Conservation (phyloP, 441 rosid species). For the Eruca vesicaria region DNA sequence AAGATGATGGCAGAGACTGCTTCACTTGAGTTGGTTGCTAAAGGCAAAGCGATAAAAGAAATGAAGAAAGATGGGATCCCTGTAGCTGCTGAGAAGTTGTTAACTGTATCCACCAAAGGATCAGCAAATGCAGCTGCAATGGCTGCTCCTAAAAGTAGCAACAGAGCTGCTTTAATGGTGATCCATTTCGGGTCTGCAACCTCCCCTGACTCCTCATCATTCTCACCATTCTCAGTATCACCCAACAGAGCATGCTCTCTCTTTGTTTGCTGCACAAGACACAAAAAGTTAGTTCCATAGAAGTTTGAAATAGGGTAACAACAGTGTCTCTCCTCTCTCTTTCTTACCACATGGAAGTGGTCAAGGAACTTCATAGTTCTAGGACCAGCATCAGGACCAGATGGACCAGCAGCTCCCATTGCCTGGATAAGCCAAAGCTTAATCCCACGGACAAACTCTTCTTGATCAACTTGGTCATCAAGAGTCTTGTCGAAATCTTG, state of each 20-base stretch:
- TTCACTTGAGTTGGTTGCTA: slow-evolving; percentile 97
- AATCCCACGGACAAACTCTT: slow-evolving; percentile 65
- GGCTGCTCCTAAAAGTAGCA: slow-evolving; percentile 66
- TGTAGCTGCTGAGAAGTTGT: slow-evolving; percentile 82
- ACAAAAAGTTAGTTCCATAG: background rate
- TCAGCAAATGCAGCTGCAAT: slow-evolving; percentile 96
- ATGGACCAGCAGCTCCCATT: slow-evolving; percentile 37
- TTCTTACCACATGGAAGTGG: slow-evolving; percentile 52
- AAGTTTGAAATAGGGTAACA: background rate
- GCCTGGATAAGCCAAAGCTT: slow-evolving; percentile 64
- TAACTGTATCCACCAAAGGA: slow-evolving; percentile 87
- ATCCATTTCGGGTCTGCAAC: slow-evolving; percentile 51
- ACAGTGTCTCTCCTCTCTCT: too few relatives aligned
- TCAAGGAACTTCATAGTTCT: slow-evolving; percentile 48
- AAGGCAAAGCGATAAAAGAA: slow-evolving; percentile 84
- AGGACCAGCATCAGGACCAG: slow-evolving; percentile 48
- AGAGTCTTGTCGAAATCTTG: slow-evolving; percentile 65
- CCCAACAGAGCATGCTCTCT: slow-evolving; percentile 56
- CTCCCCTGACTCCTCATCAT: slow-evolving; percentile 47
- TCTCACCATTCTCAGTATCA: slow-evolving; percentile 34
- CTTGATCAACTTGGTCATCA: slow-evolving; percentile 43
- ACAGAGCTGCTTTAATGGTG: slow-evolving; percentile 60
- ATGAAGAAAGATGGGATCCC: slow-evolving; percentile 93
- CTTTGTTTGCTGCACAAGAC: slow-evolving; percentile 56
- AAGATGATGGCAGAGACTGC: slow-evolving; percentile 87